phyloP scores from a whole-genome alignment of 73 alveolate genomes.

The Effrenium voratum region DNA sequence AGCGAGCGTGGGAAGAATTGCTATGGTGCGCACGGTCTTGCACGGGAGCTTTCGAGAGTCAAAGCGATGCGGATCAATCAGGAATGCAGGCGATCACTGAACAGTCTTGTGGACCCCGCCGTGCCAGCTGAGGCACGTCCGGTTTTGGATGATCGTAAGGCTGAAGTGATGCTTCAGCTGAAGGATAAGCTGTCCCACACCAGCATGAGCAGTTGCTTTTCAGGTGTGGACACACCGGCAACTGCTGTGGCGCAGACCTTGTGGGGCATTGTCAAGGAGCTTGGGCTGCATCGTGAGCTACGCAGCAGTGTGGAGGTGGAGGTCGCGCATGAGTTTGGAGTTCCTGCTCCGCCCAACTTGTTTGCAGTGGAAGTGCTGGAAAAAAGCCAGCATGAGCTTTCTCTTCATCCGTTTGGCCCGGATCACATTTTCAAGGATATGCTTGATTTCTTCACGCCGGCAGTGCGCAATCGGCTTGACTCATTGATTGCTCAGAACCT shows the following conservation, averaged over 20 bases:
- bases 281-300: background rate
- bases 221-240: conserved; percentile 28
- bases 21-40: background rate
- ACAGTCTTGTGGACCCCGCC: background rate
- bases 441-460: background rate
- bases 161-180: background rate
- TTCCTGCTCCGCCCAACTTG: background rate
- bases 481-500: background rate
- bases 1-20: background rate
- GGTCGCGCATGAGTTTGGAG: background rate
- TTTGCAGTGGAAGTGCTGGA: background rate
- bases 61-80: too few relatives aligned
- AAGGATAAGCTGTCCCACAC: background rate
- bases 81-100: too few relatives aligned
- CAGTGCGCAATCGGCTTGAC: background rate
- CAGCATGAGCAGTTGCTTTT: background rate
- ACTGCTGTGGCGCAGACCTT: background rate
- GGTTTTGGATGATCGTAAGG: background rate
- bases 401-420: background rate
- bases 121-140: background rate
- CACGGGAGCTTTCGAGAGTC: background rate
- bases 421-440: background rate
- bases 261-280: background rate
- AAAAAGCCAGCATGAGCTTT: background rate
- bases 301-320: too few relatives aligned